Evolutionary conservation across 352 stramenopile genomes (phyloP).

Genomic region (Saprolegnia parasitica): DNA sequence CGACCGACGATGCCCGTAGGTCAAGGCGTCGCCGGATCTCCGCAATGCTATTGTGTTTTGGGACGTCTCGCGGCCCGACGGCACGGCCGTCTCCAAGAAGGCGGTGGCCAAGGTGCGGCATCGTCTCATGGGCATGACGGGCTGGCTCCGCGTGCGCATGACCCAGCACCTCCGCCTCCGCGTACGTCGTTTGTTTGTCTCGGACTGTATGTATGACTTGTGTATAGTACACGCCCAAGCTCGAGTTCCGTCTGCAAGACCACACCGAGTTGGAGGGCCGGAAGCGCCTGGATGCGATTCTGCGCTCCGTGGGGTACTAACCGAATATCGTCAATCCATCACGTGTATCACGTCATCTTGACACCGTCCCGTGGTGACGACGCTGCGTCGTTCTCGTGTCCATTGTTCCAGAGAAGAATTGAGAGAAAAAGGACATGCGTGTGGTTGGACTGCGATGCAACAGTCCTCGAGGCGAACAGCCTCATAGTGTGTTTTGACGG

Average conservation of each 20-base stretch:
- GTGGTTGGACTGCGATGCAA: too few species aligned
- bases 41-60: constrained; percentile 11
- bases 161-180: constrained; percentile 12
- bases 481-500: too few species aligned
- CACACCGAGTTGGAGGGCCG: constrained; percentile 3
- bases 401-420: too few species aligned
- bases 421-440: too few species aligned
- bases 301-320: constrained; percentile 12
- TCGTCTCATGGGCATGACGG: constrained; percentile 7
- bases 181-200: constrained; percentile 6
- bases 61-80: constrained; percentile 2
- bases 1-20: neutral
- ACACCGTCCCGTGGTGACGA: too few species aligned
- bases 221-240: constrained; percentile 25
- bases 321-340: too few species aligned
- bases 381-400: too few species aligned
- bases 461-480: too few species aligned
- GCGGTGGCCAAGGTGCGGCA: neutral
- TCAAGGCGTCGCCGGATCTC: constrained; percentile 21
- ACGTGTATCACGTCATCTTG: too few species aligned
- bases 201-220: neutral
- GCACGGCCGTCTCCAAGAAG: constrained; percentile 7
- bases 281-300: constrained; percentile 15
- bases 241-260: constrained; percentile 19
- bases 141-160: constrained; percentile 14